Evolutionary conservation across 2,329 filamentous ascomycete species (phyloP), one percentile per base, ranked within the genome.

Genomic region (Lasiodiplodia theobromae): DNA sequence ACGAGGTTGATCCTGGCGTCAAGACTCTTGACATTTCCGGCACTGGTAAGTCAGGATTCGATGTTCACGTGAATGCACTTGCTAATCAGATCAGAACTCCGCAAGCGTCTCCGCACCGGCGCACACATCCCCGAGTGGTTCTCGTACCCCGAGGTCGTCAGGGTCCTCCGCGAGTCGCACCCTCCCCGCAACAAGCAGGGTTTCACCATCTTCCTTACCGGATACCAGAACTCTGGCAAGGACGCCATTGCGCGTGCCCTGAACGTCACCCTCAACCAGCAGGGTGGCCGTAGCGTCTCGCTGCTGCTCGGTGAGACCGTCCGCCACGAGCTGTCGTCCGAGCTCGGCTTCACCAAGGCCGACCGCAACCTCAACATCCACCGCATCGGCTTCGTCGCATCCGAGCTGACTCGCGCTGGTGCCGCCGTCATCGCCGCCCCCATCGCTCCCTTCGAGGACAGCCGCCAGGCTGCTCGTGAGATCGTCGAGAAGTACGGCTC

Each of bases 51-150:
- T 68, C 40, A 31, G 4, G 12, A 5, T 11, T 1, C 18, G 16
- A 18, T 2, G 12, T 38, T 40, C 11, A 49, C 34, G 53, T 51
- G 47, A 21, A 18, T 58, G 16, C 58, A 47, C 10, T 11, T 21
- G 58, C 40, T 63, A 51, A 63, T 40, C 16, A 91, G 91, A 70
- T 94, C 91, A 70, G 96, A 99, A 86, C 92, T 99, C 77, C 94
- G 96, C 78, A 89, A 92, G 77, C 92, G 96, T 76, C 90, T 99
- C 72, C 91, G 92, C 77, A 96, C 92, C 70, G 96, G 96, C 74
- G 92, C 92, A 76, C 93, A 97, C 75, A 99, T 99, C 75, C 96
- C 96, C 74, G 94, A 96, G 83, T 99, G 96, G 96, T 99, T 99
- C 88, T 98, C 96, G 38, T 99, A 99, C 86, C 95, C 96, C 71